Percentiles rank a stretch among this genome's conserved stretches.
phyloP scores from a whole-genome alignment of 2,329 filamentous ascomycete genomes.

The Ilyonectria sp. region DNA sequence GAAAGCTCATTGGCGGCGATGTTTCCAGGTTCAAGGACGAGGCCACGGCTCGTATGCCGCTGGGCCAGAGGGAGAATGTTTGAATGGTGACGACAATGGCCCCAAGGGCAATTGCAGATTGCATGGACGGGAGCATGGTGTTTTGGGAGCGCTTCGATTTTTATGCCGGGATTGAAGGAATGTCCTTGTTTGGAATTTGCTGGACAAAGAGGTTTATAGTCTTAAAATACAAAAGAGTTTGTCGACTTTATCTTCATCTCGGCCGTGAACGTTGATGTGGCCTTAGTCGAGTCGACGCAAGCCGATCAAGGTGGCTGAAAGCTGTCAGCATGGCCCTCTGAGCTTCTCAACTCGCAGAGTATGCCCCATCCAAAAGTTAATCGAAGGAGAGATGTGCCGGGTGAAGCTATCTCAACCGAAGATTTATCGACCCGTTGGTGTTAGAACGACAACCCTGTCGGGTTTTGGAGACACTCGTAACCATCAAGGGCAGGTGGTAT shows the following conservation, averaged over 20 bases:
- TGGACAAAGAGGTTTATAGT: slow-evolving; percentile 23
- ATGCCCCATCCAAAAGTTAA: no score
- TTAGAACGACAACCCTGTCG: no score
- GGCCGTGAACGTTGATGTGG: no score
- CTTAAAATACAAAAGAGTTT: slow-evolving; percentile 17
- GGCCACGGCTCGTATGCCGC: slow-evolving; percentile 68
- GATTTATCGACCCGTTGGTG: no score
- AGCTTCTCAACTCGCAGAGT: no score
- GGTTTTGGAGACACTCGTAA: no score
- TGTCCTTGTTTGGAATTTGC: slow-evolving; percentile 31
- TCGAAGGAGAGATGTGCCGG: no score
- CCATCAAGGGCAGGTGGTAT: no score
- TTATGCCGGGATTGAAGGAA: slow-evolving; percentile 25
- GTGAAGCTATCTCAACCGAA: no score
- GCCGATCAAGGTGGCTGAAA: no score
- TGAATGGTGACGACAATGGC: slow-evolving; percentile 33
- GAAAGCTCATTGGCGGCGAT: slow-evolving; percentile 80
- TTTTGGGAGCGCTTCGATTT: slow-evolving; percentile 46
- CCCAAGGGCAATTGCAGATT: slow-evolving; percentile 17
- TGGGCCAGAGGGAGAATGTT: slow-evolving; percentile 61
- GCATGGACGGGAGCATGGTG: slow-evolving; percentile 49
- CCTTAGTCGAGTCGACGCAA: no score
- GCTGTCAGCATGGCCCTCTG: no score
- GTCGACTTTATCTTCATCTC: not conserved
- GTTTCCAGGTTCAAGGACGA: slow-evolving; percentile 77